A percentile compares a stretch with the other conserved stretches of the same genome.
Conservation (phyloP, 2,329 filamentous ascomycete species). For the Mollisia scopiformis region DNA sequence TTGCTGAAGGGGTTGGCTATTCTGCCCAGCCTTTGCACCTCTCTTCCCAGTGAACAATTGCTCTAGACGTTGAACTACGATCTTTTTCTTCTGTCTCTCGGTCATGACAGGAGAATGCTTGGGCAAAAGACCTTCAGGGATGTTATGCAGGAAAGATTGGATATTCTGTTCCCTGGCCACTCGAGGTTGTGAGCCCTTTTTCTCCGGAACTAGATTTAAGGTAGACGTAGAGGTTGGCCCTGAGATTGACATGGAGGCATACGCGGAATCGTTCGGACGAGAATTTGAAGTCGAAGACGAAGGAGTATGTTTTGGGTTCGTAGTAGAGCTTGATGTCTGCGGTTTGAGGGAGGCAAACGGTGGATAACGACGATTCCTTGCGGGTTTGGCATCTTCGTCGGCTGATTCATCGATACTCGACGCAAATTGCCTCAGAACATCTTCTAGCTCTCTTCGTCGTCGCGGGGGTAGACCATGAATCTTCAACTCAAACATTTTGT, state of each 20-base stretch:
- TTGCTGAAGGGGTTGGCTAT: constrained; percentile 34
- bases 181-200: constrained; percentile 1
- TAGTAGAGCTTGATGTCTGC: constrained; percentile 28
- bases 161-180: constrained; percentile 58
- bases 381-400: not conserved
- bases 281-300: constrained; percentile 36
- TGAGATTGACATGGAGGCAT: constrained; percentile 65
- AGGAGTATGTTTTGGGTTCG: constrained; percentile 14
- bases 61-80: constrained; percentile 77
- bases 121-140: constrained; percentile 70
- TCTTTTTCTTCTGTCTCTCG: constrained; percentile 74
- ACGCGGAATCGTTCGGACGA: constrained; percentile 54
- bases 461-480: constrained; percentile 72
- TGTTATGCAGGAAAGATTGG: constrained; percentile 71
- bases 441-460: constrained; percentile 78
- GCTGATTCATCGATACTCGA: constrained; percentile 58
- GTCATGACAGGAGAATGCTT: constrained; percentile 61
- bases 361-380: not conserved
- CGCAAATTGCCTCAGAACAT: constrained; percentile 72
- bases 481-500: constrained; percentile 83
- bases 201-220: not conserved
- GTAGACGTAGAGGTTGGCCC: constrained; percentile 39
- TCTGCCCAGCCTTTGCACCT: constrained; percentile 33
- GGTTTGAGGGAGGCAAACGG: constrained; percentile 44
- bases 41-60: constrained; percentile 80